Base-by-base conservation (phyloP, 805 yeast species). In the Danielia oregonensis region DNA sequence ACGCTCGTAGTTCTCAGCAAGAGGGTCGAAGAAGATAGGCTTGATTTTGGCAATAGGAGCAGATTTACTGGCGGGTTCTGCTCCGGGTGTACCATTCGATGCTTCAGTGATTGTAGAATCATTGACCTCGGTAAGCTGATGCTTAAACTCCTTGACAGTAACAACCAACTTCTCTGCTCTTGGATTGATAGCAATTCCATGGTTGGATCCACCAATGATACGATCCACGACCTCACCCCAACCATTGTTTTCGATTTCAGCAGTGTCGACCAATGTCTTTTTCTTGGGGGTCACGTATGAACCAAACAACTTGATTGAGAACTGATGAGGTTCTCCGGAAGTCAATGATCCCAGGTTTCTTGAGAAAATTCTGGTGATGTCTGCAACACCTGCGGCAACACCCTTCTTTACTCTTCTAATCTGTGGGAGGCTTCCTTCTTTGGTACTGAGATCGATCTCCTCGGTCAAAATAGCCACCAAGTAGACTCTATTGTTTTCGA, bases 201-300 rank as follows among this genome's bases (percentile, higher is more conserved):
- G 74, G 37, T 70, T 75, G 1, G 89, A 76, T 17, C 94, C 93
- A 11, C 75, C 56, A 43, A 87, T 80, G 40, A 87, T 83, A 49
- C 94, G 68, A 49, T 86, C 87, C 15, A 83, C 74, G 32, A 85
- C 61, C 42, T 82, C 89, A 61, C 96, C 96, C 96, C 96, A 87
- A 32, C 96, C 96, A 40, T 76, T 72, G 52, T 79, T 81, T 16
- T 41, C 47, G 9, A 37, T 32, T 15, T 29, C 24, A 9, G 13
- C 11, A 10, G 42, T 16, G 39, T 56, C 61, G n/a, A 43, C 42
- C 3, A 23, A 16, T 4, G 37, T 24, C 22, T 55, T 55, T 40
- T 52, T 61, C 41, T 65, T 64, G 18, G 59, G 61, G 39, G 68
- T 68, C 46, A 79, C 72, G 48, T 72, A 80, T 0, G 93, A 81